phyloP scores from a whole-genome alignment of 495 filamentous ascomycete genomes.

The Ascobolus immersus region DNA sequence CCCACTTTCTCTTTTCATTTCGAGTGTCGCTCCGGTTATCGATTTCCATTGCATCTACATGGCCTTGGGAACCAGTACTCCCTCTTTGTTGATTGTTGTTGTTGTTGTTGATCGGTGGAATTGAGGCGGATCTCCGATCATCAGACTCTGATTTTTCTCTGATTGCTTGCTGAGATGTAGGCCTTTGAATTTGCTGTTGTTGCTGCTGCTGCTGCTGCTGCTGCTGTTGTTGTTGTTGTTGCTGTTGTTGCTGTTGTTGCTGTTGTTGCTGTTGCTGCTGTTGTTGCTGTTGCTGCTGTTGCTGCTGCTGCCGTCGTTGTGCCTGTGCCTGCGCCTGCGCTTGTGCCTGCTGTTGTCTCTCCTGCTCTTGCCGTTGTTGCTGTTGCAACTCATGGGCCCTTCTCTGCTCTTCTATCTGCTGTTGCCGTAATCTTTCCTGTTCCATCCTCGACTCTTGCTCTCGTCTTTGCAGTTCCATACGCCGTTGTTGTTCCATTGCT shows the following conservation, averaged over 20 bases:
- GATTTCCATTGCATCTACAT: conserved; percentile 3
- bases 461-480: no score
- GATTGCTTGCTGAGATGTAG: no score
- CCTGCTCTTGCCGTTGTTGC: no score
- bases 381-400: no score
- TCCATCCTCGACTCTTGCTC: no score
- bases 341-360: no score
- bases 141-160: no score
- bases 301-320: conserved; percentile 1
- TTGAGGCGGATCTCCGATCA: neutral
- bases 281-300: conserved; percentile 6
- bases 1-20: neutral
- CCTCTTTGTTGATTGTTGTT: conserved; percentile 1
- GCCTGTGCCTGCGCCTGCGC: no score
- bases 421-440: no score
- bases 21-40: conserved; percentile 4
- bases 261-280: conserved; percentile 7
- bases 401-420: no score
- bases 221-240: conserved; percentile 5
- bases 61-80: conserved; percentile 6
- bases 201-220: conserved; percentile 12
- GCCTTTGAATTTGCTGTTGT: conserved; percentile 1
- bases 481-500: no score
- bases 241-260: conserved; percentile 7
- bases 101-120: conserved; percentile 1